These are phyloP conservation scores for Fusarium sp. DNA, from an alignment of 2,329 filamentous ascomycete species.

Conservation along the genomic window DNA sequence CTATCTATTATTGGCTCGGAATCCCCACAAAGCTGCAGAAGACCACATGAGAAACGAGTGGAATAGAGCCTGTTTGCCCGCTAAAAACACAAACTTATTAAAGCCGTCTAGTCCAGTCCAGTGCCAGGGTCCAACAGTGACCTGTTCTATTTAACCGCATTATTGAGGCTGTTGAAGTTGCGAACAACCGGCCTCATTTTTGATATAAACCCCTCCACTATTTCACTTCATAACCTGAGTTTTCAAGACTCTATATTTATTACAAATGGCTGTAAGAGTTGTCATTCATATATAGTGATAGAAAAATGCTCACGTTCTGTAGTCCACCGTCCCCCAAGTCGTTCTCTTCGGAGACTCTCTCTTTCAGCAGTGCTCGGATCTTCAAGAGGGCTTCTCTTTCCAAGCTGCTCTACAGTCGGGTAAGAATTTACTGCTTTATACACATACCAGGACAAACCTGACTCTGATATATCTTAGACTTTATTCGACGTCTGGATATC, in stretches of 20 bases:
- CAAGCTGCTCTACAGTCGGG: conserved; percentile 76
- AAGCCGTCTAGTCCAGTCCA: conserved; percentile 6
- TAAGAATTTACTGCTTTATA: conserved; percentile 53
- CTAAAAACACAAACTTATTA: conserved; percentile 8
- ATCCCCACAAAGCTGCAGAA: conserved; percentile 34
- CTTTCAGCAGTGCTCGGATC: conserved; percentile 73
- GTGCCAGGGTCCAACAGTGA: conserved; percentile 1
- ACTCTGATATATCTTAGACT: conserved; percentile 61
- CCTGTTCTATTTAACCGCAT: conserved; percentile 23
- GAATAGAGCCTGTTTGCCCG: conserved; percentile 21
- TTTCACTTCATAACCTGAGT: conserved; percentile 9
- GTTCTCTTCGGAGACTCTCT: conserved; percentile 93
- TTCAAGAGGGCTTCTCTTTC: conserved; percentile 77
- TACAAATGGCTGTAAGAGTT: conserved; percentile 40
- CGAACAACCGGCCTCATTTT: background rate
- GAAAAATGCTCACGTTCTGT: background rate
- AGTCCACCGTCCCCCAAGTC: conserved; percentile 75
- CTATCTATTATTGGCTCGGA: conserved; percentile 36
- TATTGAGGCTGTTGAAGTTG: conserved; percentile 5
- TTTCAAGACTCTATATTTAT: background rate
- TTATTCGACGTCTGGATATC: conserved; percentile 82
- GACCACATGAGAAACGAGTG: conserved; percentile 27
- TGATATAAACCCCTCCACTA: background rate
- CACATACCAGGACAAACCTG: background rate
- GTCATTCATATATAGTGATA: background rate